Percentiles rank a stretch among this genome's conserved stretches.
phyloP scores from a whole-genome alignment of 2,329 filamentous ascomycete genomes.

The Colletotrichum tabaci region DNA sequence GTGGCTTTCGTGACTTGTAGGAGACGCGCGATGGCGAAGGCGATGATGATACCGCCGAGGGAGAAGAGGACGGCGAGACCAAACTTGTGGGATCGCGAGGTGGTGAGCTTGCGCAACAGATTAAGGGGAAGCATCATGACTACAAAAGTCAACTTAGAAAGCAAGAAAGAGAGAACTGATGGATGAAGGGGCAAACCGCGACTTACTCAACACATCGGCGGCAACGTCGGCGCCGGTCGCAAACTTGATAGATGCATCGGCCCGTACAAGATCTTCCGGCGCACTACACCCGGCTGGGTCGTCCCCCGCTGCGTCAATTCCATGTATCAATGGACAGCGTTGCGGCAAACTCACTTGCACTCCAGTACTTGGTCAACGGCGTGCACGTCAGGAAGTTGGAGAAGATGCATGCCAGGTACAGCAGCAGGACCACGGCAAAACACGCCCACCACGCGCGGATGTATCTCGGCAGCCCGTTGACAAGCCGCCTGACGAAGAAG shows the following conservation, averaged over 20 bases:
- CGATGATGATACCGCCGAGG: constrained; percentile 37
- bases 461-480: constrained; percentile 24
- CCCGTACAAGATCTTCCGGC: constrained; percentile 26
- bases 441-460: constrained; percentile 31
- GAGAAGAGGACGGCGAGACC: constrained; percentile 39
- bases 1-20: constrained; percentile 31
- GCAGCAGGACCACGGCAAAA: constrained; percentile 11
- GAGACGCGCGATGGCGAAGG: constrained; percentile 35
- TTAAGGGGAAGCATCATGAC: constrained; percentile 34
- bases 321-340: too few relatives aligned
- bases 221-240: constrained; percentile 24
- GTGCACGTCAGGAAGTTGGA: constrained; percentile 33
- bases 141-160: not conserved
- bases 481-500: constrained; percentile 26
- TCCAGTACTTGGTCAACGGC: constrained; percentile 35
- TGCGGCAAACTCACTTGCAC: not conserved
- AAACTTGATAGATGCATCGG: constrained; percentile 32
- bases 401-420: constrained; percentile 31
- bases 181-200: not conserved
- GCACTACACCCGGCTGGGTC: constrained; percentile 23
- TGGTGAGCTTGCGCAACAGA: constrained; percentile 29
- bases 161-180: not conserved
- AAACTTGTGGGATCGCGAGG: constrained; percentile 25
- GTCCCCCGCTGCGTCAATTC: too few relatives aligned
- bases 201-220: constrained; percentile 22